These are phyloP conservation scores for Cladorrhinum samala DNA, from an alignment of 495 filamentous ascomycete genomes.

Conservation along the genomic window DNA sequence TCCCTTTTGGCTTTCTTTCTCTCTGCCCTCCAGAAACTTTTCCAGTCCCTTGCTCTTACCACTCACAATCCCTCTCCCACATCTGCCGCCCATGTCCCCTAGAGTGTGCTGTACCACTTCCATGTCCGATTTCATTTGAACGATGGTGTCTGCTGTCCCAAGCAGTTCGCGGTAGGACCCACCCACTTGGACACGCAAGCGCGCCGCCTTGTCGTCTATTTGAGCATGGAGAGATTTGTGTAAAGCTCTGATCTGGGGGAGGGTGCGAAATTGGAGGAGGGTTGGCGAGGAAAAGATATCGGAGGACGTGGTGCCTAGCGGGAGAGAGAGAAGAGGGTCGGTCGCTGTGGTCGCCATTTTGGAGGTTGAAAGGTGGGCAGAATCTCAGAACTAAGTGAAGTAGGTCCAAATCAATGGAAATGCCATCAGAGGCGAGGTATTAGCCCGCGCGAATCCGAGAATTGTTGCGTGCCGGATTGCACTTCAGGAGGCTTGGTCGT, in stretches of 20 bases:
- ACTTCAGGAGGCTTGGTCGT: too few relatives aligned
- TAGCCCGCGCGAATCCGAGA: too few relatives aligned
- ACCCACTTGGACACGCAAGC: slow-evolving; percentile 87
- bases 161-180: slow-evolving; percentile 88
- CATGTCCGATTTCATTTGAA: slow-evolving; percentile 78
- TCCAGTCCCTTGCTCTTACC: slow-evolving; percentile 58
- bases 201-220: slow-evolving; percentile 75
- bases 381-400: too few relatives aligned
- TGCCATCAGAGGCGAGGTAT: too few relatives aligned
- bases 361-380: too few relatives aligned
- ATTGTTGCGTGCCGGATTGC: too few relatives aligned
- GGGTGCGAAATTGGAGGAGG: slow-evolving; percentile 30
- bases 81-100: slow-evolving; percentile 65
- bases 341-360: slow-evolving; percentile 33
- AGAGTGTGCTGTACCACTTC: slow-evolving; percentile 64
- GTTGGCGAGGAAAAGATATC: slow-evolving; percentile 69
- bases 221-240: slow-evolving; percentile 49
- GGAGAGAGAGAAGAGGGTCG: slow-evolving; percentile 40
- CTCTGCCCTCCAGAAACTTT: slow-evolving; percentile 51
- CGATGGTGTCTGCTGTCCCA: slow-evolving; percentile 85
- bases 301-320: slow-evolving; percentile 55
- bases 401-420: too few relatives aligned
- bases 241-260: slow-evolving; percentile 57
- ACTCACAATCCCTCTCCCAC: slow-evolving; percentile 67
- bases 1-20: slow-evolving; percentile 15